Evolutionary conservation across 148 eudicot species (phyloP).

Genomic region (Camellia sinensis): DNA sequence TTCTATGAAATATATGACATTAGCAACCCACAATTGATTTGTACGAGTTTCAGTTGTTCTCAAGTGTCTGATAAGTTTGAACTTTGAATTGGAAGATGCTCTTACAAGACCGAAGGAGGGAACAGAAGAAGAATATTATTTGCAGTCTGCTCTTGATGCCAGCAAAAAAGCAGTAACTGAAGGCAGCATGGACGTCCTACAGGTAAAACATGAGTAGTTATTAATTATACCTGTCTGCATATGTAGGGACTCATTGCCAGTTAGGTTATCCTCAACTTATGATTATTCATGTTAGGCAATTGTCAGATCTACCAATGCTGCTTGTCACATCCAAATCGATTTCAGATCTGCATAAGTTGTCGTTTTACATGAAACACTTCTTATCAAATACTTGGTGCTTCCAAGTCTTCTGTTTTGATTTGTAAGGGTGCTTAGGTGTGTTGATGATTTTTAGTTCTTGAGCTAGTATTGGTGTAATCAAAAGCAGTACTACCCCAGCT

Average conservation of each 20-base stretch:
- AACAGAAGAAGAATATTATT: conserved; percentile 49
- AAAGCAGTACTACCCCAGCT: no score
- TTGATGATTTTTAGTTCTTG: no score
- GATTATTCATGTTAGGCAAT: conserved; percentile 7
- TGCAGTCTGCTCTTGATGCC: conserved; percentile 66
- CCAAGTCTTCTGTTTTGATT: no score
- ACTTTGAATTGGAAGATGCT: conserved; percentile 53
- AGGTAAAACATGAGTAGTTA: conserved; percentile 43
- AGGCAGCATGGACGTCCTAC: conserved; percentile 79
- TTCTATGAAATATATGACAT: background rate
- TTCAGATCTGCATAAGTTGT: no score
- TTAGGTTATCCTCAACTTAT: background rate
- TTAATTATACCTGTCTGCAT: conserved; percentile 2
- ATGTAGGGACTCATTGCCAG: background rate
- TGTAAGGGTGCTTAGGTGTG: no score
- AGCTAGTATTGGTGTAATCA: no score
- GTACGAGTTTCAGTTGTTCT: background rate
- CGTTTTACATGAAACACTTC: no score
- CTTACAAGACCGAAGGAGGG: conserved; percentile 58
- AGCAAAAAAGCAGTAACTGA: conserved; percentile 80
- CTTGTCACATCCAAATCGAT: background rate
- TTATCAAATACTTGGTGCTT: no score
- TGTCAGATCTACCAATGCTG: background rate
- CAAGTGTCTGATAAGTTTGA: conserved; percentile 10
- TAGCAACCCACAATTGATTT: background rate